Conservation (phyloP, 768 basidiomycete species). For the Lactarius quietus region DNA sequence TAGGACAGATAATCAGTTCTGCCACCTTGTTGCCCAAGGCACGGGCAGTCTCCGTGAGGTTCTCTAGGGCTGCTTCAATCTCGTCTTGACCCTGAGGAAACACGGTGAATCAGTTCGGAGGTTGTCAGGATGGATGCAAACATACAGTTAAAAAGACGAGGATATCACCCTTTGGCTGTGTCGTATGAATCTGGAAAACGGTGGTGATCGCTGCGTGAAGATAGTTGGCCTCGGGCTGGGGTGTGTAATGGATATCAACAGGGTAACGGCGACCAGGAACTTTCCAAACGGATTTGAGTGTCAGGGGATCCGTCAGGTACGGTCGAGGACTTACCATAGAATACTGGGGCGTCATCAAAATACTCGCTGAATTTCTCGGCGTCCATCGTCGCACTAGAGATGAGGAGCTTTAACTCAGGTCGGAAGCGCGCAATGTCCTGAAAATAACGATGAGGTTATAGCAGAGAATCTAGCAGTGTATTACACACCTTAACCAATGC, state of each 20-base stretch:
- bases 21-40: slow-evolving; percentile 94
- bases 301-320: background rate
- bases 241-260: slow-evolving; percentile 98
- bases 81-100: slow-evolving; percentile 89
- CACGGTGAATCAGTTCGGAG: slow-evolving; percentile 12
- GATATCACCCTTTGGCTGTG: slow-evolving; percentile 96
- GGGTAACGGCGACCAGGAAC: slow-evolving; percentile 97
- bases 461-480: slow-evolving; percentile 17
- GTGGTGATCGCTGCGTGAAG: slow-evolving; percentile 98
- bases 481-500: slow-evolving; percentile 92
- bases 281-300: slow-evolving; percentile 32
- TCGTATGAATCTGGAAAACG: slow-evolving; percentile 98
- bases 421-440: slow-evolving; percentile 96
- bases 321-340: slow-evolving; percentile 60
- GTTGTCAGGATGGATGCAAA: slow-evolving; percentile 13
- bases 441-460: slow-evolving; percentile 30
- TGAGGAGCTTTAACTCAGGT: slow-evolving; percentile 88
- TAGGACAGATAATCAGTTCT: slow-evolving; percentile 94
- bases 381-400: slow-evolving; percentile 96
- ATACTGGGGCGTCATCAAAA: slow-evolving; percentile 94
- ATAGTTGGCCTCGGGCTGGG: slow-evolving; percentile 98
- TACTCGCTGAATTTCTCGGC: slow-evolving; percentile 98
- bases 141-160: slow-evolving; percentile 93
- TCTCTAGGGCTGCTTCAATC: slow-evolving; percentile 97
- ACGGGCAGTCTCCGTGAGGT: slow-evolving; percentile 90